Evolutionary conservation across 306 rosid species (phyloP).

Genomic region (Canavalia gladiata): DNA sequence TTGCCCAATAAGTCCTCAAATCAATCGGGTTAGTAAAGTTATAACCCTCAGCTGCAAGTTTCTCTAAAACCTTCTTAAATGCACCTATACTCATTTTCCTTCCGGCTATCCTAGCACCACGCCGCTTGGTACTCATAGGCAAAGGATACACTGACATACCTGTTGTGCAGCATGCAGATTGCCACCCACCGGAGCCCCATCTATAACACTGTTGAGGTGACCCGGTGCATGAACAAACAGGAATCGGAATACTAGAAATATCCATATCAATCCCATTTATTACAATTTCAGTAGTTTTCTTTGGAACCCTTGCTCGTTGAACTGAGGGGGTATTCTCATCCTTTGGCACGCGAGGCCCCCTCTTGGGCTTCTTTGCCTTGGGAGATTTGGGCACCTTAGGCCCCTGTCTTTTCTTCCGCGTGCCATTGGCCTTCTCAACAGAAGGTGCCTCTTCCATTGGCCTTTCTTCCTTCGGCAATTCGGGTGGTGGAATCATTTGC

Average conservation of each 20-base stretch:
- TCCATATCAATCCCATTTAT: constrained; percentile 90
- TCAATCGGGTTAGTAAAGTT: constrained; percentile 80
- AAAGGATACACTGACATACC: constrained; percentile 86
- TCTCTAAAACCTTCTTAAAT: constrained; percentile 96
- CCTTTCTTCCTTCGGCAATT: constrained; percentile 69
- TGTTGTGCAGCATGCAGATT: constrained; percentile 95
- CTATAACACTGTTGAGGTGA: constrained; percentile 87
- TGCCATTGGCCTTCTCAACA: constrained; percentile 63
- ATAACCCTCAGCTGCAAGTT: constrained; percentile 93
- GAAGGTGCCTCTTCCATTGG: constrained; percentile 64
- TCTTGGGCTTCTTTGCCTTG: constrained; percentile 82
- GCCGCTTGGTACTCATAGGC: constrained; percentile 97
- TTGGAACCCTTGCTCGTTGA: constrained; percentile 76
- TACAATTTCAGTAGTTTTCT: constrained; percentile 81
- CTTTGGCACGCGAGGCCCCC: constrained; percentile 70
- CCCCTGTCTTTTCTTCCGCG: constrained; percentile 79
- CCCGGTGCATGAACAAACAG: constrained; percentile 98
- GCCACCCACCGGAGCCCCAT: constrained; percentile 99
- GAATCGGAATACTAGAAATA: constrained; percentile 85
- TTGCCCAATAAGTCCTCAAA: constrained; percentile 84
- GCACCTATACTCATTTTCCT: constrained; percentile 99
- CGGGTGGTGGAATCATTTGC: constrained; percentile 75
- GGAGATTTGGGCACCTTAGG: constrained; percentile 75
- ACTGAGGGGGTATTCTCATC: constrained; percentile 64
- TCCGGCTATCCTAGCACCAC: constrained; percentile 98